Conservation (phyloP, 345 rosid genomes). For the Brassica nigra region DNA sequence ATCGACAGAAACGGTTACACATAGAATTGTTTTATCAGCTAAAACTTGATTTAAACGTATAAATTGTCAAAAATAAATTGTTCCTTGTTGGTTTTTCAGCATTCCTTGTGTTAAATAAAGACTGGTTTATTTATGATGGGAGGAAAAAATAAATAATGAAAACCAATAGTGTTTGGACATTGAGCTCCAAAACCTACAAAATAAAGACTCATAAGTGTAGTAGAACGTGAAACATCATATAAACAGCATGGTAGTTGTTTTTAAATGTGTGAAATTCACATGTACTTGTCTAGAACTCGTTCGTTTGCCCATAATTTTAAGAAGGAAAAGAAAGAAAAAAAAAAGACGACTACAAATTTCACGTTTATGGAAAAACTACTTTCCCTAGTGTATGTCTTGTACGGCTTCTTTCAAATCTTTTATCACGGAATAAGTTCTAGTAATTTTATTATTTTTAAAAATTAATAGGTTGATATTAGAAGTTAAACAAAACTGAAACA, state of each 20-base stretch:
- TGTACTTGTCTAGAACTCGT: slow-evolving; percentile 15
- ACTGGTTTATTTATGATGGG: not conserved
- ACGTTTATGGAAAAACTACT: slow-evolving; percentile 16
- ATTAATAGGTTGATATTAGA: not conserved
- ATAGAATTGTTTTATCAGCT: not conserved
- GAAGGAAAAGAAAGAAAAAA: not conserved
- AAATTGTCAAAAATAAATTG: not conserved
- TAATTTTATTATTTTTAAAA: not conserved
- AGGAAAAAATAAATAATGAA: not conserved
- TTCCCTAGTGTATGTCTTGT: slow-evolving; percentile 24
- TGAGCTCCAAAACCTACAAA: not conserved
- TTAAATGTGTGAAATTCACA: slow-evolving; percentile 2
- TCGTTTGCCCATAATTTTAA: slow-evolving; percentile 2
- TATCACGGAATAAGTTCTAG: slow-evolving; percentile 12
- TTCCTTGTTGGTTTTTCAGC: not conserved
- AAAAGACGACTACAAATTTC: slow-evolving; percentile 7
- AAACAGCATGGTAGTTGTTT: slow-evolving; percentile 23
- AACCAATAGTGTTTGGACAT: not conserved
- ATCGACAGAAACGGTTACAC: not conserved
- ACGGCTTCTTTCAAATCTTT: slow-evolving; percentile 18
- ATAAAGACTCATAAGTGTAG: slow-evolving; percentile 22
- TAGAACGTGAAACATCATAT: slow-evolving; percentile 37
- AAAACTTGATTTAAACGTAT: not conserved
- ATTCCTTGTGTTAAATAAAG: slow-evolving; percentile 5
- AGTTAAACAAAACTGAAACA: slow-evolving; percentile 31